Conservation (phyloP, 179 eudicot genomes). For the Silene noctiflora region DNA sequence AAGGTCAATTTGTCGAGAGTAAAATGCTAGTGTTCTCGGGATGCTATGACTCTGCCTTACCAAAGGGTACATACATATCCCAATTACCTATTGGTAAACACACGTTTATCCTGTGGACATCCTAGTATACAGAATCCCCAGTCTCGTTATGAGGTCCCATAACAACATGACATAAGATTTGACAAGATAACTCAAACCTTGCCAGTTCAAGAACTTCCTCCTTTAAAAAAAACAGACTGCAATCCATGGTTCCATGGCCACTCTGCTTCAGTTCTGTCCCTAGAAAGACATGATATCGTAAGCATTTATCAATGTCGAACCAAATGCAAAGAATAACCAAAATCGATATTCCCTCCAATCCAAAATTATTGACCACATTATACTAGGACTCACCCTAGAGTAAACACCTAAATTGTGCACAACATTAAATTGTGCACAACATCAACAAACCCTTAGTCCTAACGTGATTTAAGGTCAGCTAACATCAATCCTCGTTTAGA, state of each 20-base stretch:
- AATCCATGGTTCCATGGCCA: background rate
- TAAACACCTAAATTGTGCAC: background rate
- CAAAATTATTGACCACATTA: background rate
- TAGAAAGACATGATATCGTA: background rate
- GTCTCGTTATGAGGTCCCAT: slow-evolving; percentile 13
- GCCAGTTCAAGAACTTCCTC: slow-evolving; percentile 1
- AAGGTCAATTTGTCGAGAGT: slow-evolving; percentile 30
- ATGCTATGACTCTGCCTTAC: slow-evolving; percentile 28
- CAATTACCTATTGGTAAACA: slow-evolving; percentile 2
- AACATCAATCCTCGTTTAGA: background rate
- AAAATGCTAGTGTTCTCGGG: slow-evolving; percentile 30
- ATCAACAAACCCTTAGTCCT: background rate
- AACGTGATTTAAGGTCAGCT: background rate
- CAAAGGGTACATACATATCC: slow-evolving; percentile 40
- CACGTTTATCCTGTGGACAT: background rate
- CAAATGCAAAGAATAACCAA: background rate
- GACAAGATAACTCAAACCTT: background rate
- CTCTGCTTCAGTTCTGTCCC: slow-evolving; percentile 7
- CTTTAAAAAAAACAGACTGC: background rate
- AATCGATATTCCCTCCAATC: background rate
- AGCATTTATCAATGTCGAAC: background rate
- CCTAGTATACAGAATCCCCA: background rate
- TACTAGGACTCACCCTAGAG: background rate
- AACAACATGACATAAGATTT: slow-evolving; percentile 8
- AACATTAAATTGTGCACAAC: background rate